Evolutionary conservation across 805 yeast genomes (phyloP).

Genomic region (Sugiyamaella smithiae): DNA sequence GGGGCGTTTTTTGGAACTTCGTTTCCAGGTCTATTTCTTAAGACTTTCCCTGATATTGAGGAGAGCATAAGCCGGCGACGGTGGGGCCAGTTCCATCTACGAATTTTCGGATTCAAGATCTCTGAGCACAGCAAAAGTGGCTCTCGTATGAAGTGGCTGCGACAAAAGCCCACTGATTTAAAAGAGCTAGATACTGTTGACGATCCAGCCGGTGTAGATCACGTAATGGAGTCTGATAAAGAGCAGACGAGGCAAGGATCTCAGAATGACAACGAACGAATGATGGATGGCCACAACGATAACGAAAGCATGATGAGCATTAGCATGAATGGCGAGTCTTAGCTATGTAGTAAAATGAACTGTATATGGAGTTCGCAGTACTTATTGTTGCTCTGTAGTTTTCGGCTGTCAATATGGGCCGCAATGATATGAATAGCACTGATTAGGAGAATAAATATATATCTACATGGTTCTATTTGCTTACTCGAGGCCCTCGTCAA

Average conservation of each 20-base stretch:
- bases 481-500: too few species aligned
- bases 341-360: background rate
- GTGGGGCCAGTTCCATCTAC: constrained; percentile 49
- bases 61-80: constrained; percentile 64
- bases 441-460: too few species aligned
- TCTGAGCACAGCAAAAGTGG: constrained; percentile 75
- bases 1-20: constrained; percentile 98
- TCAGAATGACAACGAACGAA: constrained; percentile 11
- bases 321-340: constrained; percentile 19
- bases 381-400: too few species aligned
- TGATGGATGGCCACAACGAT: constrained; percentile 33
- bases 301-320: constrained; percentile 21
- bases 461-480: too few species aligned
- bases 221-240: background rate
- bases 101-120: constrained; percentile 83
- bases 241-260: background rate
- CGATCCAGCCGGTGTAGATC: background rate
- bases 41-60: constrained; percentile 88
- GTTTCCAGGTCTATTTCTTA: constrained; percentile 88
- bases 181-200: constrained; percentile 45
- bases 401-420: too few species aligned
- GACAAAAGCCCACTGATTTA: constrained; percentile 66
- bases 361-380: too few species aligned
- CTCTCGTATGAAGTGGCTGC: constrained; percentile 94
- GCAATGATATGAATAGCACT: too few species aligned